Evolutionary conservation across 371 early-diverging fungal genomes (phyloP).

Genomic region (Mucor mucedo): DNA sequence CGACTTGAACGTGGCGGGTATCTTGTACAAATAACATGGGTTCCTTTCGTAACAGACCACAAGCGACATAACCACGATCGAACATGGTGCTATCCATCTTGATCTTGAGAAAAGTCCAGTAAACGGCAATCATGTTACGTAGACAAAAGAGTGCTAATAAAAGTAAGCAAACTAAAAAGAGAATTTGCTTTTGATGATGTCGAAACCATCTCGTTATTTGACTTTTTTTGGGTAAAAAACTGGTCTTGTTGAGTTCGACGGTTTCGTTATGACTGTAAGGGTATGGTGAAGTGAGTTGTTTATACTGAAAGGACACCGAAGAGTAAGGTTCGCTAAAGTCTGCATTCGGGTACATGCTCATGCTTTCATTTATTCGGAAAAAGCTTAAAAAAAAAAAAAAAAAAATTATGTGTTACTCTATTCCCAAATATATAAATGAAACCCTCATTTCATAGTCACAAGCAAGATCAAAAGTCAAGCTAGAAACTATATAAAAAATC

Average conservation of each 20-base stretch:
- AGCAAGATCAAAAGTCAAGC: too few relatives aligned
- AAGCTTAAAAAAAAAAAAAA: too few relatives aligned
- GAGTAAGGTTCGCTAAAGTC: slow-evolving; percentile 51
- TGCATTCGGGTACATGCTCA: slow-evolving; percentile 18
- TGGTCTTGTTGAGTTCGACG: not conserved
- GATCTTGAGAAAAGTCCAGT: slow-evolving; percentile 47
- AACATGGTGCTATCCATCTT: slow-evolving; percentile 58
- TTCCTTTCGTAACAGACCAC: slow-evolving; percentile 58
- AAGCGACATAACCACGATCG: slow-evolving; percentile 56
- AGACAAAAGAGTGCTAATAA: slow-evolving; percentile 40
- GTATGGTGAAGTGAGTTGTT: slow-evolving; percentile 50
- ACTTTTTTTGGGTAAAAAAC: slow-evolving; percentile 11
- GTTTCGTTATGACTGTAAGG: slow-evolving; percentile 29
- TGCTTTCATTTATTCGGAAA: slow-evolving; percentile 4
- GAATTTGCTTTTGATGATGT: slow-evolving; percentile 41
- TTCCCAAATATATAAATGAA: too few relatives aligned
- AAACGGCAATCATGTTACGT: slow-evolving; percentile 39
- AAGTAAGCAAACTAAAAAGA: slow-evolving; percentile 26
- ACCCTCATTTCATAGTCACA: too few relatives aligned
- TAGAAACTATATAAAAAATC: too few relatives aligned
- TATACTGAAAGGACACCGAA: slow-evolving; percentile 52
- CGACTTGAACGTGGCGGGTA: slow-evolving; percentile 54
- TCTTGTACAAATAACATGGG: slow-evolving; percentile 63
- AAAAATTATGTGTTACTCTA: too few relatives aligned
- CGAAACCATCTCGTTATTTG: slow-evolving; percentile 35